Conservation (phyloP, 306 rosid genomes). For the Cucurbita pepo region DNA sequence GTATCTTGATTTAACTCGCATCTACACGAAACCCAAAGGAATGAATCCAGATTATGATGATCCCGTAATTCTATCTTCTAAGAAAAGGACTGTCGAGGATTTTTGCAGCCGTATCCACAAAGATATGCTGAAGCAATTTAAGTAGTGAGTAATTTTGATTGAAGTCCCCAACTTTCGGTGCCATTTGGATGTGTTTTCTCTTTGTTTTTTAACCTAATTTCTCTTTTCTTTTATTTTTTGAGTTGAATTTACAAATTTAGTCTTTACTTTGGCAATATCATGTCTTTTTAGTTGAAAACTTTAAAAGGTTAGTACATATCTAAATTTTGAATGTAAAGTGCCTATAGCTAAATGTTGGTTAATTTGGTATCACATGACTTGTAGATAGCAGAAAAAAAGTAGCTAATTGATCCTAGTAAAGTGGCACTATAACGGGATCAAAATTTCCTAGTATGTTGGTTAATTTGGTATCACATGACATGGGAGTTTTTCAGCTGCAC, state of each 20-base stretch:
- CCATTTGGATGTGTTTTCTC: not conserved
- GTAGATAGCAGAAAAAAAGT: too few relatives aligned
- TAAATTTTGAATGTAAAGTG: too few relatives aligned
- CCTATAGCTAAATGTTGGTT: too few relatives aligned
- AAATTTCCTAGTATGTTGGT: too few relatives aligned
- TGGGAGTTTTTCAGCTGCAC: not conserved
- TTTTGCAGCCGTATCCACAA: conserved; percentile 84
- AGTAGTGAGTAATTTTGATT: conserved; percentile 46
- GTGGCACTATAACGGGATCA: too few relatives aligned
- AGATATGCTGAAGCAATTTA: conserved; percentile 88
- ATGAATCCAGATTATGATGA: conserved; percentile 99
- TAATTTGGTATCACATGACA: too few relatives aligned
- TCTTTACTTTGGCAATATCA: too few relatives aligned
- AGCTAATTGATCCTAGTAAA: too few relatives aligned
- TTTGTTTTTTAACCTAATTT: not conserved
- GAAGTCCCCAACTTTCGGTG: not conserved
- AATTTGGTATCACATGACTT: too few relatives aligned
- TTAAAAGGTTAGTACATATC: not conserved
- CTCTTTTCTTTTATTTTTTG: not conserved
- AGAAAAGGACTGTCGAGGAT: conserved; percentile 76
- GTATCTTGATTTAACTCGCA: conserved; percentile 77
- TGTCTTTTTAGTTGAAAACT: not conserved
- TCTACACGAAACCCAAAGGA: conserved; percentile 94
- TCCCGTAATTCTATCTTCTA: conserved; percentile 90
- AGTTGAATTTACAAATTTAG: too few relatives aligned